Base-by-base conservation (phyloP, 108 stramenopile species). In the Pseudonitzschia delicatissima region DNA sequence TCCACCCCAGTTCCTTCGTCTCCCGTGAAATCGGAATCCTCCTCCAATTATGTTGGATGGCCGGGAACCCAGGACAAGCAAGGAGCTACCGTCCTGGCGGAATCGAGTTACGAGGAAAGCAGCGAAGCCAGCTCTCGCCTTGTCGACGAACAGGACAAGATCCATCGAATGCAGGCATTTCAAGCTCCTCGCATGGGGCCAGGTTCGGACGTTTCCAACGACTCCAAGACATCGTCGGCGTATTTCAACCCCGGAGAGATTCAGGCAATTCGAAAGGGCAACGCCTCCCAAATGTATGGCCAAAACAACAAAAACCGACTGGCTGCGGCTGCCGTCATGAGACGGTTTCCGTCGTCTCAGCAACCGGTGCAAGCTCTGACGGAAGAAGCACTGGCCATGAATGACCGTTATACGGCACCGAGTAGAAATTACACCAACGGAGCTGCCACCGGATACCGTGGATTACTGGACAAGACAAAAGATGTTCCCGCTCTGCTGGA, bases 401-500 rank as follows among this genome's bases (percentile, higher is more conserved):
- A 81, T 18, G 61, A 85, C 69, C 76, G 68, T 36, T 59, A 63
- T 27, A 9, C 47, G 3, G 76, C 78, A 11, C 72, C 75, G 1
- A 37, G 36, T 26, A 66, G 78, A 4, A 40, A 60, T 12, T 81
- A 59, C 57, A 51, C 12, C 27, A 42, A 62, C 40, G 53, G 32
- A 5, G 50, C 44, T 18, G 45, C 59, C 11, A 51, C 45, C 28
- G 88, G 88, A 65, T 90, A 71, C 57, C 68, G 73, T 35, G 88
- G 88, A 23, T 82, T 90, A 23, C 49, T 88, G 33, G 87, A 93
- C 64, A 90, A 90, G 64, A 84, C 86, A 23, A 60, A 73, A 36
- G 92, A 93, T 57, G 85, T 93, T 49, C 92, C 92, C 15, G 86
- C 86, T 65, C 67, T 93, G 66, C 88, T 90, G 82, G 92, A 93